Evolutionary conservation across 345 rosid species (phyloP), one percentile per base, ranked within the genome.

Genomic region (Sisymbrium irio): DNA sequence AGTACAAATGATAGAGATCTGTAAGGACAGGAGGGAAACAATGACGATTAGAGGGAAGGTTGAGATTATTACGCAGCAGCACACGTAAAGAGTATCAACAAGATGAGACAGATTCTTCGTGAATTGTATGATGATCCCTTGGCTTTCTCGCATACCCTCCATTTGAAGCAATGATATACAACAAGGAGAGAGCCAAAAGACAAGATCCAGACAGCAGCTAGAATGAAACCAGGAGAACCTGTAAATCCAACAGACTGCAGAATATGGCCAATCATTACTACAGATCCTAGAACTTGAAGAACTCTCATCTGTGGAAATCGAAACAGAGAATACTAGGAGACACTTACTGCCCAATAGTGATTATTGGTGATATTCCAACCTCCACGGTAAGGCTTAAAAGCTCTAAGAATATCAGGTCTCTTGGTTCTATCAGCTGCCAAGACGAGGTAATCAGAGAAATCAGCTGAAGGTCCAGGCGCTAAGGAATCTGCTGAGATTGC

Each of bases 331-430:
- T 1, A 33, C 17, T 3, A 53, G 15, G 58, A 68, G 44, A 85
- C 94, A 85, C 94, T 85, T 78, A 95, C 97, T 42, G 91, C 96
- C 98, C 98, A 95, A 76, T 95, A 95, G 78, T 95, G 98, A 71
- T 68, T 83, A 76, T 84, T 84, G n/a, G 97, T 79, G 71, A 92
- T 83, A 73, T 90, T 80, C 98, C 99, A 95, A 56, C 99, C 99
- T 3, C 85, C 96, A 9, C 0, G 83, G 71, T 95, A 92, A 50
- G 57, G 86, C 85, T 71, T 84, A 56, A 92, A 92, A 32, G 87
- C 79, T 0, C 50, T 78, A 60, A 95, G 96, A 73, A 95, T 81
- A 66, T 92, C 99, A 0, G 98, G 98, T 68, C 99, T 85, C 67
- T 84, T 73, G 1, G 99, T 95, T 83, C 98, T 88, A 53, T 80